Evolutionary conservation across 495 filamentous ascomycete genomes (phyloP).

Genomic region (Staphylotrichum longicolle): DNA sequence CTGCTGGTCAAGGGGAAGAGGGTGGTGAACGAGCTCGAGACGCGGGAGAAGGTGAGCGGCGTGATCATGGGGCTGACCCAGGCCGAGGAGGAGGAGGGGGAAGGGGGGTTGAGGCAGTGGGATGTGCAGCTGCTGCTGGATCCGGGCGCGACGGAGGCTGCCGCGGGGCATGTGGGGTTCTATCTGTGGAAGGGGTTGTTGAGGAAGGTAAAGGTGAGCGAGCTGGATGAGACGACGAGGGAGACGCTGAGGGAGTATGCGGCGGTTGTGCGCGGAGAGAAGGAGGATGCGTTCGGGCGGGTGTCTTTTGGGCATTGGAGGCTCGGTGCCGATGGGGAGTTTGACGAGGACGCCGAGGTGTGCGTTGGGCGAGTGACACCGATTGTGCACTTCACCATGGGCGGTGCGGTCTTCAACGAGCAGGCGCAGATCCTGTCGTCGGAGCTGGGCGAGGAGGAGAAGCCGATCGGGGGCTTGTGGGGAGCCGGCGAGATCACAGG

Average conservation of each 20-base stretch:
- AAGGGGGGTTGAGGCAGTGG: slow-evolving; percentile 46
- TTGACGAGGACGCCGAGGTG: slow-evolving; percentile 47
- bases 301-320: slow-evolving; percentile 54
- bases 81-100: slow-evolving; percentile 11
- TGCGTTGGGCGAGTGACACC: slow-evolving; percentile 58
- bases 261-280: slow-evolving; percentile 35
- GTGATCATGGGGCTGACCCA: slow-evolving; percentile 44
- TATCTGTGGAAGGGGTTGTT: slow-evolving; percentile 59
- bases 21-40: slow-evolving; percentile 59
- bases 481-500: slow-evolving; percentile 56
- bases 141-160: slow-evolving; percentile 51
- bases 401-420: slow-evolving; percentile 50
- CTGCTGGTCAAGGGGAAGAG: slow-evolving; percentile 47
- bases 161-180: slow-evolving; percentile 55
- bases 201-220: slow-evolving; percentile 48
- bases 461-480: slow-evolving; percentile 48
- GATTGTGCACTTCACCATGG: slow-evolving; percentile 61
- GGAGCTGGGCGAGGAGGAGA: slow-evolving; percentile 28
- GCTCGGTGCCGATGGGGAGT: slow-evolving; percentile 30
- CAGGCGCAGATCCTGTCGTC: slow-evolving; percentile 42
- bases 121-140: slow-evolving; percentile 56
- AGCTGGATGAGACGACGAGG: slow-evolving; percentile 43
- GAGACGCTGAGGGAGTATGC: slow-evolving; percentile 50
- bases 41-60: slow-evolving; percentile 50
- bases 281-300: slow-evolving; percentile 44